Evolutionary conservation across 495 filamentous ascomycete genomes (phyloP).

Genomic region (Aspergillus diversus): DNA sequence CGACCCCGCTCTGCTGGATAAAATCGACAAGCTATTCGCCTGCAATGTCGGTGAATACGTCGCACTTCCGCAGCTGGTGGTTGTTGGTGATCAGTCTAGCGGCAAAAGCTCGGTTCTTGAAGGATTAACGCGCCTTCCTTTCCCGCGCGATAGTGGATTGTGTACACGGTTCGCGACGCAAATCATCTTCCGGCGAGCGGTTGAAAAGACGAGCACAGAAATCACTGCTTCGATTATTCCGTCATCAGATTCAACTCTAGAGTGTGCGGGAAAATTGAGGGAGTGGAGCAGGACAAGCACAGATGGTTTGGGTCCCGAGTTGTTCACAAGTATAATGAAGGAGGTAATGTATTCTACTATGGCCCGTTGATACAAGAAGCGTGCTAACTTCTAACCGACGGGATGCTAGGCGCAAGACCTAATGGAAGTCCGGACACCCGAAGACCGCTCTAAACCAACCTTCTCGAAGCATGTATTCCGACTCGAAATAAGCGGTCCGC

Average conservation of each 20-base stretch:
- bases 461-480: conserved; percentile 63
- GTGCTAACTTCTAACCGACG: too few species aligned
- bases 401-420: conserved; percentile 29
- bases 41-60: conserved; percentile 42
- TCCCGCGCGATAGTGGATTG: conserved; percentile 45
- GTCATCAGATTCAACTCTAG: conserved; percentile 21
- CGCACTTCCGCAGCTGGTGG: conserved; percentile 37
- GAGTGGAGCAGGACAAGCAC: conserved; percentile 24
- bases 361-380: too few species aligned
- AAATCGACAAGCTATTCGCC: conserved; percentile 46
- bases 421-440: conserved; percentile 35
- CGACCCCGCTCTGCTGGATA: conserved; percentile 37
- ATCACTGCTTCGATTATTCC: conserved; percentile 12
- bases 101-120: conserved; percentile 52
- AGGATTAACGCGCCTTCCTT: conserved; percentile 46
- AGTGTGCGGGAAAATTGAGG: conserved; percentile 22
- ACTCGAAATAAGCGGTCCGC: conserved; percentile 60
- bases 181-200: conserved; percentile 49
- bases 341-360: too few species aligned
- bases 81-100: conserved; percentile 48
- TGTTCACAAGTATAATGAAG: conserved; percentile 27
- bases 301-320: conserved; percentile 15
- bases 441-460: conserved; percentile 25
- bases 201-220: neutral
- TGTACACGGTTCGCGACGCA: conserved; percentile 54